A percentile compares a stretch with the other conserved stretches of the same genome.
phyloP scores from a whole-genome alignment of 1,284 basidiomycete genomes.

The Ceratobasidium sp. region DNA sequence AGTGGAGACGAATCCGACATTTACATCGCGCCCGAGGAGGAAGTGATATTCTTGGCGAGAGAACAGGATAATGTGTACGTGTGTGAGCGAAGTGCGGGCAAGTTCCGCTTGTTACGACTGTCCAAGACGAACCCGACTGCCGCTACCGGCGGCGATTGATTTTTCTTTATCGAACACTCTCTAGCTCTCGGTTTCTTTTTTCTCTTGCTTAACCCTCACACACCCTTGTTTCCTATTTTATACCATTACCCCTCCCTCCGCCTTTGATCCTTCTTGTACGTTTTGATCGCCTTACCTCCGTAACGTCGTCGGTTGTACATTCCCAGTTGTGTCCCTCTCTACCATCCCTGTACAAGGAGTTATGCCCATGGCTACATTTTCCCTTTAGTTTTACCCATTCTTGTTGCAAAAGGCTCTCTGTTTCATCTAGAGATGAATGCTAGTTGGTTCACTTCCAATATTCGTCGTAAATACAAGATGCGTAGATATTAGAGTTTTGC shows the following conservation, averaged over 20 bases:
- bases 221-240: conserved; percentile 4
- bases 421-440: conserved; percentile 30
- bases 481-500: conserved; percentile 14
- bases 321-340: neutral
- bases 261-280: conserved; percentile 10
- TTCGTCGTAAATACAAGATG: conserved; percentile 5
- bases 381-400: neutral
- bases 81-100: conserved; percentile 74
- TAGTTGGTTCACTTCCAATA: conserved; percentile 10
- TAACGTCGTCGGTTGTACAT: conserved; percentile 18
- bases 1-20: conserved; percentile 23
- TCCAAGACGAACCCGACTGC: conserved; percentile 45
- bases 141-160: neutral
- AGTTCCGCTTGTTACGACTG: conserved; percentile 76
- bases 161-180: conserved; percentile 3
- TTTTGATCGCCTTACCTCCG: neutral
- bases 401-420: conserved; percentile 3
- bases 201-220: neutral
- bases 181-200: neutral
- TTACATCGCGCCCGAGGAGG: conserved; percentile 56
- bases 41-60: conserved; percentile 77
- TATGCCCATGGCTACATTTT: conserved; percentile 19
- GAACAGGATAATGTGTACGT: conserved; percentile 76
- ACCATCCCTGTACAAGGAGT: conserved; percentile 9
- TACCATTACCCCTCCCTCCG: neutral